Base-by-base conservation (phyloP, 306 rosid genomes). In the Senna tora region DNA sequence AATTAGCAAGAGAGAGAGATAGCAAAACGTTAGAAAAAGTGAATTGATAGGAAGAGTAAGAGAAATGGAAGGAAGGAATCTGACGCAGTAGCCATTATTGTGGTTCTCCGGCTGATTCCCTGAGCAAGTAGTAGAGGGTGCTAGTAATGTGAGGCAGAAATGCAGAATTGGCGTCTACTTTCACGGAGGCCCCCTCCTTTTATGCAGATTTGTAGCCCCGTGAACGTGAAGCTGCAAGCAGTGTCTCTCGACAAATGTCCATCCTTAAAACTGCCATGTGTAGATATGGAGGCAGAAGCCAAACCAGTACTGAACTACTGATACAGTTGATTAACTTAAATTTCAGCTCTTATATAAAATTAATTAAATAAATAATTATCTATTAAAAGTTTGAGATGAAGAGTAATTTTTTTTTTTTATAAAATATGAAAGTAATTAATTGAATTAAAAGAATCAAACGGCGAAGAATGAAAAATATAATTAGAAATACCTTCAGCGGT, bases 401-500 rank as follows among this genome's bases (percentile, higher is more conserved):
- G n/a, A n/a, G n/a, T n/a, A n/a, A n/a, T n/a, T n/a, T n/a, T n/a
- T n/a, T n/a, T n/a, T n/a, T n/a, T n/a, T n/a, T n/a, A n/a, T n/a
- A n/a, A n/a, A n/a, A n/a, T n/a, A n/a, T n/a, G n/a, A n/a, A n/a
- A n/a, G n/a, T n/a, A n/a, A n/a, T n/a, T n/a, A n/a, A n/a, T n/a
- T n/a, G n/a, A n/a, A n/a, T n/a, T n/a, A n/a, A n/a, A n/a, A n/a
- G n/a, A n/a, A 45, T 6, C 12, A 36, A 60, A 9, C 1, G 52
- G 21, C 36, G 1, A 32, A 28, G 10, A 41, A 4, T 4, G 13
- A 17, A 7, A 9, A 22, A 41, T 6, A 60, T 0, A 9, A 66
- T 32, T 38, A 41, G 21, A 22, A n/a, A n/a, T 19, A 6, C 98
- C 98, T 87, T 91, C 88, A 61, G 97, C 58, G 13, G 94, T 83